Percentiles rank a stretch among this genome's conserved stretches.
These are phyloP conservation scores for Verticillium nubilum DNA, from an alignment of 2,329 filamentous ascomycete species.

Conservation along the genomic window DNA sequence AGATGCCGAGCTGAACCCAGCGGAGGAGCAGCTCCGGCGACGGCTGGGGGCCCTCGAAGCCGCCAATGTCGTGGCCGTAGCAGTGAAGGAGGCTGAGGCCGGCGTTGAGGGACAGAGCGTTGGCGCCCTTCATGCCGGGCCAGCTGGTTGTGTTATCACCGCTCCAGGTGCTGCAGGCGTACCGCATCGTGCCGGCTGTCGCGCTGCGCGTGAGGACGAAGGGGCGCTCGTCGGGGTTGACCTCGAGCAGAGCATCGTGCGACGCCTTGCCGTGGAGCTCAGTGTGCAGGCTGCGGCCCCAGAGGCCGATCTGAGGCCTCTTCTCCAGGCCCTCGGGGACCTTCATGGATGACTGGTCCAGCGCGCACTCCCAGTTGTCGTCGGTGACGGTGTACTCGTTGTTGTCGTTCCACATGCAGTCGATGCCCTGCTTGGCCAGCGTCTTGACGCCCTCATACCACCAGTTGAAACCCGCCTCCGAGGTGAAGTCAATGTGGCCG, in stretches of 20 bases:
- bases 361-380: conserved; percentile 59
- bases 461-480: conserved; percentile 60
- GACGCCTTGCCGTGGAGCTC: conserved; percentile 69
- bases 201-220: conserved; percentile 68
- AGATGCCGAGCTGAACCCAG: conserved; percentile 67
- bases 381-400: conserved; percentile 66
- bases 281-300: conserved; percentile 64
- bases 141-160: conserved; percentile 72
- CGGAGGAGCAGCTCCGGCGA: conserved; percentile 64
- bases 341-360: conserved; percentile 35
- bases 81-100: conserved; percentile 64
- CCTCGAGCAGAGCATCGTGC: conserved; percentile 57
- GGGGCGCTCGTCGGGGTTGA: conserved; percentile 53
- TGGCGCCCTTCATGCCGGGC: conserved; percentile 67
- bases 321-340: conserved; percentile 27
- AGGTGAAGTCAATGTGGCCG: conserved; percentile 70
- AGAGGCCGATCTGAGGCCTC: conserved; percentile 54
- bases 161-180: conserved; percentile 68
- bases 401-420: conserved; percentile 76
- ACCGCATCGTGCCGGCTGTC: conserved; percentile 64
- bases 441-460: conserved; percentile 64
- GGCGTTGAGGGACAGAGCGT: conserved; percentile 62
- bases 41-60: conserved; percentile 70
- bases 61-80: conserved; percentile 70
- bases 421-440: conserved; percentile 58